phyloP scores from a whole-genome alignment of 176 grass and related monocot species.

The Melocanna baccifera region DNA sequence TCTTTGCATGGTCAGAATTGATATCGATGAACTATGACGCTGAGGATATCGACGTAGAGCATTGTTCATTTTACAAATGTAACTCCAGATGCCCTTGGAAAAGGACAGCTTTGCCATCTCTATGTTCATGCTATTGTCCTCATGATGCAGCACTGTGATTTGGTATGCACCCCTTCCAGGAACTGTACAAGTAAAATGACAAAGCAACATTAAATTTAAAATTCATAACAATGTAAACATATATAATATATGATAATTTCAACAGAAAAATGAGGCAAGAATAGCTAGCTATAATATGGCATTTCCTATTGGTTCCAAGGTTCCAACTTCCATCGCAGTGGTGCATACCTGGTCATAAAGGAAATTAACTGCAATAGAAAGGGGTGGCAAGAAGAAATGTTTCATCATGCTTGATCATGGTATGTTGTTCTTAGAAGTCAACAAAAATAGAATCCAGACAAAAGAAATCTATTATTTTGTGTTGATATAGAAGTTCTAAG shows the following conservation, averaged over 20 bases:
- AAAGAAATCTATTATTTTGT: neutral
- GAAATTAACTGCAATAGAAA: neutral
- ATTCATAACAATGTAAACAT: conserved; percentile 1
- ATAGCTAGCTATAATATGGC: neutral
- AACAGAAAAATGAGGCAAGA: neutral
- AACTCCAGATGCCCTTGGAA: conserved; percentile 95
- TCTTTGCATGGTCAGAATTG: conserved; percentile 57
- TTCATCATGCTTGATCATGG: neutral
- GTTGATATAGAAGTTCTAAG: neutral
- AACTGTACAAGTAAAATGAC: conserved; percentile 49
- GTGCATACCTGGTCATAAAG: neutral
- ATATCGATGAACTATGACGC: conserved; percentile 27
- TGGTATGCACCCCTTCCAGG: conserved; percentile 78
- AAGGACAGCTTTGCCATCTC: conserved; percentile 97
- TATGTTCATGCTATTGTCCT: conserved; percentile 83
- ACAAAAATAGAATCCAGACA: neutral
- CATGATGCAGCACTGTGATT: conserved; percentile 86
- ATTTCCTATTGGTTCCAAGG: neutral
- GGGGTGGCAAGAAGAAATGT: neutral
- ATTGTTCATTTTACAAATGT: conserved; percentile 90
- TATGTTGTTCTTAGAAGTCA: neutral
- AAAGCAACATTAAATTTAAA: neutral
- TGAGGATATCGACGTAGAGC: conserved; percentile 74
- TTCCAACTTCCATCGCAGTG: too few species aligned
- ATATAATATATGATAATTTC: neutral